Conservation (phyloP, 495 filamentous ascomycete species). For the Aspergillus kassunensis region DNA sequence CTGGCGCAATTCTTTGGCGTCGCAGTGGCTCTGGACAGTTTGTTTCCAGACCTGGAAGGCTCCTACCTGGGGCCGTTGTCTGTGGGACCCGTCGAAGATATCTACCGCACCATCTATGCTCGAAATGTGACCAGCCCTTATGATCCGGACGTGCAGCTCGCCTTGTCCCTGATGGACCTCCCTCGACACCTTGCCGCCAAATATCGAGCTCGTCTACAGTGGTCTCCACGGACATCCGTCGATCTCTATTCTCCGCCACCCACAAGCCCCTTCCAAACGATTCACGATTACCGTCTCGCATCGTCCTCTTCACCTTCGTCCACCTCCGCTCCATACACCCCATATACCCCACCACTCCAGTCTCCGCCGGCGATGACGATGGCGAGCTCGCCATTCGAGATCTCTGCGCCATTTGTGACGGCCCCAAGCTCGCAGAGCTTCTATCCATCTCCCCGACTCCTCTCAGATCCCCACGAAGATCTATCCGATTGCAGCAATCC, state of each 20-base stretch:
- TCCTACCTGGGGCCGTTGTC: conserved; percentile 79
- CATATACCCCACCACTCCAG: conserved; percentile 42
- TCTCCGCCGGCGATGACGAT: conserved; percentile 39
- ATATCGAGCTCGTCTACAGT: conserved; percentile 34
- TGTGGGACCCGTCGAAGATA: conserved; percentile 72
- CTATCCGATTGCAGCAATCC: conserved; percentile 29
- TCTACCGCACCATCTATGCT: conserved; percentile 52
- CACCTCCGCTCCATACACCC: conserved; percentile 35
- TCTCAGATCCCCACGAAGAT: conserved; percentile 33
- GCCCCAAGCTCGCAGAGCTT: conserved; percentile 29
- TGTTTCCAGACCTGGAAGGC: conserved; percentile 86
- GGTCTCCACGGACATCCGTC: conserved; percentile 38
- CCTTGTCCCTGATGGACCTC: conserved; percentile 35
- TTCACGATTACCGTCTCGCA: conserved; percentile 34
- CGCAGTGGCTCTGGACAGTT: conserved; percentile 78
- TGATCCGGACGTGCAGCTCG: conserved; percentile 32
- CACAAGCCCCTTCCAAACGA: conserved; percentile 35
- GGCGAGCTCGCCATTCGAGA: conserved; percentile 34
- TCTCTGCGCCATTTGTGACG: conserved; percentile 32
- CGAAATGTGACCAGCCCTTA: conserved; percentile 34
- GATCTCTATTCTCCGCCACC: conserved; percentile 38
- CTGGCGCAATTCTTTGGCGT: conserved; percentile 90
- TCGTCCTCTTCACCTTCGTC: conserved; percentile 38
- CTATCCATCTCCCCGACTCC: conserved; percentile 36
- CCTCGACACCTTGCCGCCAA: conserved; percentile 34